A percentile compares a stretch with the other conserved stretches of the same genome.
phyloP scores from a whole-genome alignment of 805 yeast species.

The Saturnispora ahearnii region DNA sequence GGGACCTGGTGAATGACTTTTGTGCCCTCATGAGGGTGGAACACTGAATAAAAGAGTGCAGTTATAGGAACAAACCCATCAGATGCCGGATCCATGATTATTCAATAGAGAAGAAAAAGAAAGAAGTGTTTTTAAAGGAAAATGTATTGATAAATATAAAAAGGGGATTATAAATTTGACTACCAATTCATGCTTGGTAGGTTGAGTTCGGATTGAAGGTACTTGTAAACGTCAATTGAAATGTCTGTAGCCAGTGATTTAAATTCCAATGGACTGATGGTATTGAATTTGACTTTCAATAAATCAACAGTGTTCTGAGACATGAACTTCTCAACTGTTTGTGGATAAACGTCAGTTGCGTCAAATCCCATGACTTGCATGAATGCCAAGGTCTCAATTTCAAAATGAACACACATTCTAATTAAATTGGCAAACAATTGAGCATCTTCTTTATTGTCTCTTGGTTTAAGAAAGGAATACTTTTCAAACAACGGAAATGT shows the following conservation, averaged over 20 bases:
- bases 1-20: slow-evolving; percentile 90
- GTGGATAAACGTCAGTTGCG: slow-evolving; percentile 7
- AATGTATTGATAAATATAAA: background rate
- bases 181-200: slow-evolving; percentile 10
- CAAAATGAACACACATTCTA: slow-evolving; percentile 14
- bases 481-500: slow-evolving; percentile 8
- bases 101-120: background rate
- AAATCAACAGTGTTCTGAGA: background rate
- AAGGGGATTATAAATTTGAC: background rate
- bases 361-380: slow-evolving; percentile 13
- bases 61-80: slow-evolving; percentile 80
- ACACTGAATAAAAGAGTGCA: slow-evolving; percentile 82
- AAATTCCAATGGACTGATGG: background rate
- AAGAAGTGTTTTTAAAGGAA: background rate
- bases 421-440: slow-evolving; percentile 10
- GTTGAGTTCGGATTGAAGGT: slow-evolving; percentile 1
- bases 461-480: slow-evolving; percentile 10
- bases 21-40: slow-evolving; percentile 94
- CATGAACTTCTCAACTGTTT: slow-evolving; percentile 6
- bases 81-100: slow-evolving; percentile 17
- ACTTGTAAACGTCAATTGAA: background rate
- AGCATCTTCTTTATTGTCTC: slow-evolving; percentile 3
- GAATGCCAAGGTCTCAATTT: slow-evolving; percentile 13
- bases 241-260: background rate
- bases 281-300: background rate